These are phyloP conservation scores for Mesotaenium endlicherianum DNA, from an alignment of 139 green algal species.

Conservation along the genomic window DNA sequence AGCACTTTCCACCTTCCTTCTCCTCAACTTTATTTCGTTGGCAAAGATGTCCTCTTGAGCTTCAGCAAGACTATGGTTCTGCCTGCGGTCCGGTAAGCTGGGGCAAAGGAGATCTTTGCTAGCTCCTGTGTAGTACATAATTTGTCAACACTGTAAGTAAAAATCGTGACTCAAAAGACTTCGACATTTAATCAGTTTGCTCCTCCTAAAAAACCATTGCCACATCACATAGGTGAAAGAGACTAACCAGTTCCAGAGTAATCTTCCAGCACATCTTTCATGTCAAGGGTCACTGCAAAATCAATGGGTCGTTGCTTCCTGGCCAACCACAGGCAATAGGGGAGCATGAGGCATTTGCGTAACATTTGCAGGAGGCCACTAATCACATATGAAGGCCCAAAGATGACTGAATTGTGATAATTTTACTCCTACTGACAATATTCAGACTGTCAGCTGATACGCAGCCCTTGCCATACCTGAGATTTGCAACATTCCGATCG, in stretches of 20 bases:
- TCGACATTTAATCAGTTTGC: too few relatives aligned
- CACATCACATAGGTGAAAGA: not conserved
- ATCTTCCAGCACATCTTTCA: not conserved
- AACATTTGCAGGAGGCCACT: not conserved
- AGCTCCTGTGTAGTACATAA: not conserved
- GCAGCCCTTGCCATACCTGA: not conserved
- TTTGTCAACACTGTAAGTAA: not conserved
- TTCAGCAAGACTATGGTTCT: not conserved
- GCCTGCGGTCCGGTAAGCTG: not conserved
- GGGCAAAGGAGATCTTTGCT: not conserved
- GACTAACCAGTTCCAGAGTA: not conserved
- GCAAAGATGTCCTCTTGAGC: not conserved
- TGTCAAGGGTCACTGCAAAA: not conserved
- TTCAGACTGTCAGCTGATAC: not conserved
- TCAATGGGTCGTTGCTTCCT: slow-evolving; percentile 1
- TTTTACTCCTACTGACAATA: not conserved
- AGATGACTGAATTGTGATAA: not conserved
- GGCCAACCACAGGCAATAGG: not conserved
- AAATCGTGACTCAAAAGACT: not conserved
- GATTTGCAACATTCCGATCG: not conserved
- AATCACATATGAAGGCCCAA: not conserved
- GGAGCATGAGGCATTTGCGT: not conserved
- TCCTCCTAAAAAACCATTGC: not conserved
- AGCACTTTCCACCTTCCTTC: not conserved
- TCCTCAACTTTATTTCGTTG: not conserved